These are phyloP conservation scores for Populus nigra DNA, from an alignment of 345 rosid species.

Conservation along the genomic window DNA sequence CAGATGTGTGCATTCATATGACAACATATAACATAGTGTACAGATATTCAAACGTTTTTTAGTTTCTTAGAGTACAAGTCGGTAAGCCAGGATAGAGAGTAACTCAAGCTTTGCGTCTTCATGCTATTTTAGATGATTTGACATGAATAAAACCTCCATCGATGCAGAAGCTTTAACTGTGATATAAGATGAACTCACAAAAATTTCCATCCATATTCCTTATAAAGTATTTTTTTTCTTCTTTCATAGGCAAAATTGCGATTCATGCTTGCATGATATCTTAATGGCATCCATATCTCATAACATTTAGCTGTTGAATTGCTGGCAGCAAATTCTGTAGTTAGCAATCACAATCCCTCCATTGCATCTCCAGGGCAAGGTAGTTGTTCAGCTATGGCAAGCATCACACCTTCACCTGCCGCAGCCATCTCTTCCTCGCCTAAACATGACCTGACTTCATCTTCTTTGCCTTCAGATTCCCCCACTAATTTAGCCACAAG, in stretches of 20 bases:
- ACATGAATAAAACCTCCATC: background rate
- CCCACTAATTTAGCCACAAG: background rate
- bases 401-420: constrained; percentile 2
- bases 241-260: background rate
- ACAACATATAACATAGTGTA: background rate
- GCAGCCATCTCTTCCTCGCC: background rate
- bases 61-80: background rate
- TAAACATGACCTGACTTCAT: background rate
- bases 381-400: background rate
- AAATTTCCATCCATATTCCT: too few species aligned
- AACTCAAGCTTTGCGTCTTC: background rate
- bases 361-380: constrained; percentile 19
- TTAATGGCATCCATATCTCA: background rate
- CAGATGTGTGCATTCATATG: background rate
- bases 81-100: background rate
- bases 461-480: constrained; percentile 7
- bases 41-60: background rate
- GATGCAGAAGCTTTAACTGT: background rate
- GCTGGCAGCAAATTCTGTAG: constrained; percentile 8
- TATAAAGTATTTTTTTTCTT: too few species aligned
- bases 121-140: background rate
- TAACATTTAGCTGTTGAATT: background rate
- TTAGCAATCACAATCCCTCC: background rate
- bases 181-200: background rate
- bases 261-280: background rate